A percentile compares a stretch with the other conserved stretches of the same genome.
phyloP scores from a whole-genome alignment of 805 yeast species.

The Sugiyamaella floridensis region DNA sequence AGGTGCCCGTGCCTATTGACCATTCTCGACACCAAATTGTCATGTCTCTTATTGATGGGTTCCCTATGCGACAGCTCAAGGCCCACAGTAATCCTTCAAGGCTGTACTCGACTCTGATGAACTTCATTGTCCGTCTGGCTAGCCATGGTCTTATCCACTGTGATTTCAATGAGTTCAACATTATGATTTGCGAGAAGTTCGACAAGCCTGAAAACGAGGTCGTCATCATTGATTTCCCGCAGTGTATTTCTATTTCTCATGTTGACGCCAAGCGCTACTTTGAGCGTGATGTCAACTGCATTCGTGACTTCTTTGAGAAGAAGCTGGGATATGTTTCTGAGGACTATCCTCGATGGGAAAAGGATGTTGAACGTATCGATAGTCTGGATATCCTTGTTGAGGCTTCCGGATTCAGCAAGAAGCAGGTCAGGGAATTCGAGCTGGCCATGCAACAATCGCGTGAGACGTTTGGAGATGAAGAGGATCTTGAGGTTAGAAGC shows the following conservation, averaged over 20 bases:
- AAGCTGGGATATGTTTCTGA: constrained; percentile 70
- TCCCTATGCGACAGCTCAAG: constrained; percentile 76
- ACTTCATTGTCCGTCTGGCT: constrained; percentile 74
- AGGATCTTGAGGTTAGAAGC: constrained; percentile 16
- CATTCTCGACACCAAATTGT: constrained; percentile 85
- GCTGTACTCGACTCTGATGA: constrained; percentile 80
- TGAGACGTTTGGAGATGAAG: constrained; percentile 31
- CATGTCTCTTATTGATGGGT: constrained; percentile 89
- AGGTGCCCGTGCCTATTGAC: constrained; percentile 85
- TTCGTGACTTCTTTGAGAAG: constrained; percentile 71
- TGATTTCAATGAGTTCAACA: constrained; percentile 95
- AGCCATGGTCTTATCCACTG: constrained; percentile 91
- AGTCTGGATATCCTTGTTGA: constrained; percentile 78
- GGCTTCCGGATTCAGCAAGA: constrained; percentile 79
- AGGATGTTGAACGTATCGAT: constrained; percentile 65
- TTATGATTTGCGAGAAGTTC: constrained; percentile 61
- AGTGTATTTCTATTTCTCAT: constrained; percentile 90
- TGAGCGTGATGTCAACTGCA: constrained; percentile 88
- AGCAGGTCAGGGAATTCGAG: constrained; percentile 61
- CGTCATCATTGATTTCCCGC: constrained; percentile 96
- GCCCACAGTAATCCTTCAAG: constrained; percentile 62
- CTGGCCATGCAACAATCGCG: constrained; percentile 51
- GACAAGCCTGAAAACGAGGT: constrained; percentile 53
- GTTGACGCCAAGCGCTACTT: constrained; percentile 82
- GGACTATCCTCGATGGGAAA: constrained; percentile 73